Evolutionary conservation across 73 alveolate genomes (phyloP), one percentile per base, ranked within the genome.

Genomic region (Paramecium tetraurelia): DNA sequence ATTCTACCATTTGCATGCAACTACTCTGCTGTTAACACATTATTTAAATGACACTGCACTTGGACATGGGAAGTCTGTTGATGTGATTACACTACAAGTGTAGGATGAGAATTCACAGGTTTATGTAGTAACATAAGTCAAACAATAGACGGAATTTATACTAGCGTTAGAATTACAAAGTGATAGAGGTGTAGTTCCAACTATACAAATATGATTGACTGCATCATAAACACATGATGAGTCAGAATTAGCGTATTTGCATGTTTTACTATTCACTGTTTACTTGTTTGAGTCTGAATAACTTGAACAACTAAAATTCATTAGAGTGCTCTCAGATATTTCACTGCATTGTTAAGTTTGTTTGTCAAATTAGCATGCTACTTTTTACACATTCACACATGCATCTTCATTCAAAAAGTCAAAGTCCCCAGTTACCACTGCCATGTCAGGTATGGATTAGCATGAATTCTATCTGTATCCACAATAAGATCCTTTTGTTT

Each of bases 401-500:
- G 84, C 84, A 63, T 63, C 84, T 27, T 63, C 84, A 63, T 63
- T 63, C 9, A 63, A 27, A 27, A 27, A 27, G 21, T 33, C 84
- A 16, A 18, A 53, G 6, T 53, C n/a, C n/a, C 31, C 29, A 53
- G n/a, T 18, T 53, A 53, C 7, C 31, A 18, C 4, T 16, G 14
- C 5, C 5, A 53, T 53, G 5, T 53, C 20, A 16, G 5, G n/a
- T 16, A 53, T 68, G 9, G 2, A 5, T 22, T 27, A 68, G 27
- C 46, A 31, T 68, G 4, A 10, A 72, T 38, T 72, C 33, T 40
- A 12, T 20, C 6, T 10, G 18, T 36, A 72, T 38, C 2, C 59
- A 35, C 86, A 72, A 16, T 72, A 35, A 72, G 36, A 29, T 8
- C 86, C 86, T 72, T 36, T 72, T 35, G 86, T 72, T 8, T 72